A percentile compares a stretch with the other conserved stretches of the same genome.
Evolutionary conservation across 225 moss, liverwort and hornwort species (phyloP).

Genomic region (Sphagnum tenellum): DNA sequence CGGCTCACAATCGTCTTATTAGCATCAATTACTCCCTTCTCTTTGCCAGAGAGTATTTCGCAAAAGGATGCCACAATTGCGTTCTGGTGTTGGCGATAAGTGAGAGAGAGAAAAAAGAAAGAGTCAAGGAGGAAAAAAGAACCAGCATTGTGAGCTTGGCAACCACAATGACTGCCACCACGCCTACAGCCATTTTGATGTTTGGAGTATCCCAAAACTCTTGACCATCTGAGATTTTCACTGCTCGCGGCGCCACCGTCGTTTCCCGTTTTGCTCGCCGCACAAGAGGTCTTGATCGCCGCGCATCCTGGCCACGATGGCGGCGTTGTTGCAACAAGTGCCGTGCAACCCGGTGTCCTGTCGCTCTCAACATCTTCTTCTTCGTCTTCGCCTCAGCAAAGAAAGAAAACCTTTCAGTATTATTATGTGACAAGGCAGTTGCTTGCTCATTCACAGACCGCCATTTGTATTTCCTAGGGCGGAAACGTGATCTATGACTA

Average conservation of each 20-base stretch:
- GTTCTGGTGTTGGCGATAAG: background rate
- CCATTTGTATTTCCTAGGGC: no score
- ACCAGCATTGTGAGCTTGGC: slow-evolving; percentile 96
- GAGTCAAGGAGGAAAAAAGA: background rate
- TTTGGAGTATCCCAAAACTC: slow-evolving; percentile 65
- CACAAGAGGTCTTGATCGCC: slow-evolving; percentile 8
- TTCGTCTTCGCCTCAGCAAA: no score
- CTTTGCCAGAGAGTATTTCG: background rate
- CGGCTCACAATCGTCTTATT: background rate
- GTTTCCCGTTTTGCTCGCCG: no score
- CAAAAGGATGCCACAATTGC: background rate
- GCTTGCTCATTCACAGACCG: no score
- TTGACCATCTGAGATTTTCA: slow-evolving; percentile 53
- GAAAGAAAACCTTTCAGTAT: no score
- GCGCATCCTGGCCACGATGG: background rate
- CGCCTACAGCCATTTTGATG: slow-evolving; percentile 63
- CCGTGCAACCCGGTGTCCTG: no score
- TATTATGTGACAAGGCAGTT: no score
- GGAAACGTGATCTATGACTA: no score
- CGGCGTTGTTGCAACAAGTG: no score
- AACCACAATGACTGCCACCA: slow-evolving; percentile 61
- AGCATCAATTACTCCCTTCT: no score
- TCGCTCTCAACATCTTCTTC: no score
- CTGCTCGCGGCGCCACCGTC: slow-evolving; percentile 22
- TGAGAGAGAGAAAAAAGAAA: background rate